Evolutionary conservation across 306 rosid genomes (phyloP).

Genomic region (Sesbania bispinosa): DNA sequence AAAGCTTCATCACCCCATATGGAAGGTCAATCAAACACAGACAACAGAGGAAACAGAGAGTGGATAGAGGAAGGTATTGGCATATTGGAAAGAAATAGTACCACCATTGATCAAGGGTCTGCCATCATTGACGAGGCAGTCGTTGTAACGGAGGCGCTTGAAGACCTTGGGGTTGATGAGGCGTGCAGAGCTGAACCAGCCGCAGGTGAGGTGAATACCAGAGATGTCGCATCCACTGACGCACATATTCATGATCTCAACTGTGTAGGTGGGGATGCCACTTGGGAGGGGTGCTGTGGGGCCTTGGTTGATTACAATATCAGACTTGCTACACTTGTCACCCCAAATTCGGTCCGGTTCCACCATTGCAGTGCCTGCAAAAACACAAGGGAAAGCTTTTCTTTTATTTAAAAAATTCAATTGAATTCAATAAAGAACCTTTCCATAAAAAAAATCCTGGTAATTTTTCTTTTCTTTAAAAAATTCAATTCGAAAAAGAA

Average conservation of each 20-base stretch:
- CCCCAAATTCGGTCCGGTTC: conserved; percentile 77
- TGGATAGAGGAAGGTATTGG: conserved; percentile 68
- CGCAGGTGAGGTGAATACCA: conserved; percentile 64
- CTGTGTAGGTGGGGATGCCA: conserved; percentile 84
- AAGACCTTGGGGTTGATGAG: conserved; percentile 78
- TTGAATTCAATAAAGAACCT: too few species aligned
- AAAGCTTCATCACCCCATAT: too few species aligned
- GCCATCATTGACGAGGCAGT: conserved; percentile 86
- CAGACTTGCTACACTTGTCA: conserved; percentile 61
- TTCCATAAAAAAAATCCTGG: too few species aligned
- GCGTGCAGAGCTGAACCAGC: conserved; percentile 91
- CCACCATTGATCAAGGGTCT: conserved; percentile 57
- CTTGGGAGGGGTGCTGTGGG: conserved; percentile 73
- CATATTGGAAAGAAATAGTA: conserved; percentile 65
- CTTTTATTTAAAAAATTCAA: too few species aligned
- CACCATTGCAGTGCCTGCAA: conserved; percentile 29
- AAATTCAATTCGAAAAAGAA: too few species aligned
- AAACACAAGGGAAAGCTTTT: too few species aligned
- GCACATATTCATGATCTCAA: conserved; percentile 72
- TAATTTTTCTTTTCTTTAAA: too few species aligned
- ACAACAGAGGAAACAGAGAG: conserved; percentile 61
- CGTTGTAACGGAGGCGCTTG: conserved; percentile 73
- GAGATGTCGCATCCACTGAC: conserved; percentile 69
- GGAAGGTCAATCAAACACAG: conserved; percentile 27
- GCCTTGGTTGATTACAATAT: conserved; percentile 70